A percentile compares a stretch with the other conserved stretches of the same genome.
These are phyloP conservation scores for Primulina tabacum DNA, from an alignment of 257 asterid genomes.

Conservation along the genomic window DNA sequence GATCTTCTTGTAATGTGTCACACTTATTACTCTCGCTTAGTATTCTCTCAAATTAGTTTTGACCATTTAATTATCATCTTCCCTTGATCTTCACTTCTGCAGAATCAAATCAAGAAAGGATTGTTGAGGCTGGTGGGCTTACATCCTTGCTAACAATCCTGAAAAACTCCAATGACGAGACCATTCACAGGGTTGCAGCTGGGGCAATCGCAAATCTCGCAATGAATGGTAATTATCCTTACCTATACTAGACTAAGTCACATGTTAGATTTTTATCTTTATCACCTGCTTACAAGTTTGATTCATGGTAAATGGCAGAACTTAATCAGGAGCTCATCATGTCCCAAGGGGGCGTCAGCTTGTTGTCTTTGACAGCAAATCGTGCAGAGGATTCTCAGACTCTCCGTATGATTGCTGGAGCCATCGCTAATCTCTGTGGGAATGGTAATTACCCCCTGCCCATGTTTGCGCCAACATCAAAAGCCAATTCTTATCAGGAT, in stretches of 20 bases:
- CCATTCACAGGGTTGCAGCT: slow-evolving; percentile 80
- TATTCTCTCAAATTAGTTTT: not conserved
- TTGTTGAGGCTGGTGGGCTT: slow-evolving; percentile 87
- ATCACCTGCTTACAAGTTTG: slow-evolving; percentile 18
- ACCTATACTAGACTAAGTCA: not conserved
- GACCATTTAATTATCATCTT: slow-evolving; percentile 5
- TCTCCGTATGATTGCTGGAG: slow-evolving; percentile 93
- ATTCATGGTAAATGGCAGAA: slow-evolving; percentile 44
- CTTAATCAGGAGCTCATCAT: slow-evolving; percentile 81
- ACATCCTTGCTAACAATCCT: slow-evolving; percentile 69
- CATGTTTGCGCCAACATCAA: not conserved
- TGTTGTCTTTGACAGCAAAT: slow-evolving; percentile 64
- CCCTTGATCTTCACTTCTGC: slow-evolving; percentile 23
- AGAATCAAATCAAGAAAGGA: slow-evolving; percentile 81
- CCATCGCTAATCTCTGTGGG: slow-evolving; percentile 85
- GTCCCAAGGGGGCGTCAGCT: slow-evolving; percentile 67
- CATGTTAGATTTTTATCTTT: not conserved
- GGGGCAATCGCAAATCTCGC: slow-evolving; percentile 96
- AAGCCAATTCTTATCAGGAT: not conserved
- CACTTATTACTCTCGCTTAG: not conserved
- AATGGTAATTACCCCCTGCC: slow-evolving; percentile 43
- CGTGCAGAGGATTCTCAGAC: slow-evolving; percentile 85
- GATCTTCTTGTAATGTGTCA: not conserved
- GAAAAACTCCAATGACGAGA: slow-evolving; percentile 63
- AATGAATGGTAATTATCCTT: slow-evolving; percentile 62